Evolutionary conservation across 805 yeast genomes (phyloP).

Genomic region (Sugiyamaella valdiviana): DNA sequence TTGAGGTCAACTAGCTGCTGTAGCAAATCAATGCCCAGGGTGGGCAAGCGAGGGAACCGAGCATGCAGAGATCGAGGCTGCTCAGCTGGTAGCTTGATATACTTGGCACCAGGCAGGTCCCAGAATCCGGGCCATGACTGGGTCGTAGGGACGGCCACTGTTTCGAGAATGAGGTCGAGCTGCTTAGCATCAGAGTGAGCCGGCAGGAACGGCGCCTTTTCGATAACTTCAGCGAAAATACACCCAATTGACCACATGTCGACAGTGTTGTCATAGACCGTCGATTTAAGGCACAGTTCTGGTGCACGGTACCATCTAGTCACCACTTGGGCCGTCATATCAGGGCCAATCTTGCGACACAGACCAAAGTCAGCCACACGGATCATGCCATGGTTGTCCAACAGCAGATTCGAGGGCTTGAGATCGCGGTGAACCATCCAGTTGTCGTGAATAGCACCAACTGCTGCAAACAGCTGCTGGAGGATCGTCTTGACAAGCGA

Average conservation of each 20-base stretch:
- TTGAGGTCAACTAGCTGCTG: slow-evolving; percentile 37
- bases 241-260: slow-evolving; percentile 59
- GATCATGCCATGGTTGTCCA: slow-evolving; percentile 61
- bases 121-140: slow-evolving; percentile 47
- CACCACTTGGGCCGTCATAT: slow-evolving; percentile 35
- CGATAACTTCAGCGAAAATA: slow-evolving; percentile 47
- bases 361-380: slow-evolving; percentile 87
- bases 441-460: slow-evolving; percentile 21
- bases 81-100: slow-evolving; percentile 70
- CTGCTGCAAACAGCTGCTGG: slow-evolving; percentile 25
- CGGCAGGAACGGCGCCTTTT: slow-evolving; percentile 35
- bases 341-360: slow-evolving; percentile 48
- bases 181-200: slow-evolving; percentile 45
- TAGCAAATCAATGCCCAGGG: slow-evolving; percentile 31
- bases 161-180: slow-evolving; percentile 36
- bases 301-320: slow-evolving; percentile 44
- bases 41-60: slow-evolving; percentile 16
- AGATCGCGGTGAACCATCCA: slow-evolving; percentile 65
- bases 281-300: slow-evolving; percentile 39
- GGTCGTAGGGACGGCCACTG: slow-evolving; percentile 50
- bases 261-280: slow-evolving; percentile 31
- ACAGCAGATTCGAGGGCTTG: slow-evolving; percentile 79
- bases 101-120: slow-evolving; percentile 74
- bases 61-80: slow-evolving; percentile 39
- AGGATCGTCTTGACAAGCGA: slow-evolving; percentile 28